Evolutionary conservation across 345 rosid species (phyloP).

Genomic region (Moringa oleifera): DNA sequence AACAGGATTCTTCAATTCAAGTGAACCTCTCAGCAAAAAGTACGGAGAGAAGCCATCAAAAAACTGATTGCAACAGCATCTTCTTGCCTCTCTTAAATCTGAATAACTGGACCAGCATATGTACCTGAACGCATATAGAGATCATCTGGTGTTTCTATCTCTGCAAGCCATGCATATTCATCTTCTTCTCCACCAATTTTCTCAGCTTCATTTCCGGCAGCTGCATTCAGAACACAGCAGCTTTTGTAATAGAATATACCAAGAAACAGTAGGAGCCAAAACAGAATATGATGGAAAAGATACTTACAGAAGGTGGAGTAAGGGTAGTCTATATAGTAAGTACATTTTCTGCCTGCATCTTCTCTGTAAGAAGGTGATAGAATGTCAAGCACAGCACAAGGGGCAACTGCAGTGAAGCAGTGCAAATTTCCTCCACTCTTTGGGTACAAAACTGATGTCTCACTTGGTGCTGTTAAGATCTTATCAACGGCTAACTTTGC

Average conservation of each 20-base stretch:
- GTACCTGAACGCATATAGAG: conserved; percentile 72
- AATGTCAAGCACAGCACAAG: conserved; percentile 88
- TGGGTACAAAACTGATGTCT: conserved; percentile 68
- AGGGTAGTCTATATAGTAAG: conserved; percentile 80
- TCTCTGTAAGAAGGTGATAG: conserved; percentile 88
- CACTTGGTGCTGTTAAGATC: conserved; percentile 62
- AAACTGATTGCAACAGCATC: neutral
- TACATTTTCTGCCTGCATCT: conserved; percentile 68
- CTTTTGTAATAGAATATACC: neutral
- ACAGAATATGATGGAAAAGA: neutral
- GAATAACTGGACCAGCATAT: conserved; percentile 63
- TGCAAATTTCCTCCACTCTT: conserved; percentile 85
- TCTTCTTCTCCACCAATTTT: conserved; percentile 44
- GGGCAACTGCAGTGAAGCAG: conserved; percentile 84
- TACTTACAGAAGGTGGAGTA: conserved; percentile 54
- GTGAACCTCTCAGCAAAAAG: no score
- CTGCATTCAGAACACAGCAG: conserved; percentile 7
- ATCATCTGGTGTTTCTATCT: conserved; percentile 62
- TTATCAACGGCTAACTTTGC: conserved; percentile 59
- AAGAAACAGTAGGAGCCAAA: neutral
- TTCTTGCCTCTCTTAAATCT: conserved; percentile 17
- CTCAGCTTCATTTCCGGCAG: conserved; percentile 39
- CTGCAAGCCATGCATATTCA: conserved; percentile 81
- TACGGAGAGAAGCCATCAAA: neutral
- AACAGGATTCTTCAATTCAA: no score